A percentile compares a stretch with the other conserved stretches of the same genome.
phyloP scores from a whole-genome alignment of 106 monocot species.

The Dendrobium nobile region DNA sequence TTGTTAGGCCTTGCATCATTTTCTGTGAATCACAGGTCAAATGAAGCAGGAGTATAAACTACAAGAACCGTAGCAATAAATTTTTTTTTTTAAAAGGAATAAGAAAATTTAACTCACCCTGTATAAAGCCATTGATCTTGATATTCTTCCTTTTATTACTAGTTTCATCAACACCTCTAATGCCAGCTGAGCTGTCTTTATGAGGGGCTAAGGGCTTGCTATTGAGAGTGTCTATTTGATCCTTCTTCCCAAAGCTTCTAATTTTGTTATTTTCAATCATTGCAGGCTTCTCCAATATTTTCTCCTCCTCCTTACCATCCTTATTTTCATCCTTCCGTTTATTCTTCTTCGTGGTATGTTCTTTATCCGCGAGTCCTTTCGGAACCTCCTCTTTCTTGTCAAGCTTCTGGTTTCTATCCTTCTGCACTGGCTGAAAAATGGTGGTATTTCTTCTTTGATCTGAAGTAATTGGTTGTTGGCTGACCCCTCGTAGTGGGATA shows the following conservation, averaged over 20 bases:
- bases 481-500: no score
- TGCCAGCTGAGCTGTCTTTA: constrained; percentile 6
- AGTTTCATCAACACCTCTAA: constrained; percentile 18
- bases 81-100: neutral
- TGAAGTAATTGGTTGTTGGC: neutral
- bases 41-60: constrained; percentile 20
- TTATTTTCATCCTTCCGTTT: constrained; percentile 26
- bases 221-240: constrained; percentile 19
- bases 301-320: constrained; percentile 20
- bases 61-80: neutral
- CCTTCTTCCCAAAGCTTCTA: constrained; percentile 19
- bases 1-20: constrained; percentile 43
- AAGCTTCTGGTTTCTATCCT: constrained; percentile 8
- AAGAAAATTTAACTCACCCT: constrained; percentile 42
- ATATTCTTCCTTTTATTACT: constrained; percentile 47
- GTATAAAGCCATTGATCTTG: constrained; percentile 48
- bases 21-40: constrained; percentile 53
- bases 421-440: constrained; percentile 8
- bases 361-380: constrained; percentile 17
- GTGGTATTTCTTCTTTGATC: constrained; percentile 18
- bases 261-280: constrained; percentile 17
- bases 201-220: constrained; percentile 22
- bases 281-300: constrained; percentile 25
- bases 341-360: constrained; percentile 20
- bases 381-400: constrained; percentile 13